Evolutionary conservation across 139 green algal genomes (phyloP).

Genomic region (Coelastrella sp.): DNA sequence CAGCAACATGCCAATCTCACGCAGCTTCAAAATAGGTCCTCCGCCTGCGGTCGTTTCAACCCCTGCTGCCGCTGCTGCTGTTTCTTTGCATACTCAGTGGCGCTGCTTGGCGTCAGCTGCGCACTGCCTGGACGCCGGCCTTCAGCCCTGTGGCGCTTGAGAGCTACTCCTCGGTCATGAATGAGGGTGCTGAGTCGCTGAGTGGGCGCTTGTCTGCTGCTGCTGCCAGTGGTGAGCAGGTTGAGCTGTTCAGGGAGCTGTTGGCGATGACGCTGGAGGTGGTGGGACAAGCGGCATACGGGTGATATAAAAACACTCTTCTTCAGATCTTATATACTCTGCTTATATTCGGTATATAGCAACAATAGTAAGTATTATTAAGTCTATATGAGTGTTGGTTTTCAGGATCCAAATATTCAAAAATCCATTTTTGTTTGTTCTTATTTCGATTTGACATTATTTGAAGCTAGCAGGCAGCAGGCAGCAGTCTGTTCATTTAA

Average conservation of each 20-base stretch:
- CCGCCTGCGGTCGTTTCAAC: neutral
- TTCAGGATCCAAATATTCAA: too few species aligned
- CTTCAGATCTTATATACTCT: neutral
- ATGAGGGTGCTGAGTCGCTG: constrained; percentile 49
- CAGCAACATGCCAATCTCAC: neutral
- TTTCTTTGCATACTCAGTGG: constrained; percentile 31
- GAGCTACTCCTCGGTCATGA: constrained; percentile 59
- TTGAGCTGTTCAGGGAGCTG: constrained; percentile 36
- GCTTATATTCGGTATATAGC: neutral
- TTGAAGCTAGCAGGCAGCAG: neutral
- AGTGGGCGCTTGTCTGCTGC: constrained; percentile 29
- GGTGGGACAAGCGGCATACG: constrained; percentile 67
- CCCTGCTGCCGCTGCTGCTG: neutral
- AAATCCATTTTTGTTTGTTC: neutral
- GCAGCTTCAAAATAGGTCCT: neutral
- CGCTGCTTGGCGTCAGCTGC: constrained; percentile 48
- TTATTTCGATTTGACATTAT: neutral
- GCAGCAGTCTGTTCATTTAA: neutral
- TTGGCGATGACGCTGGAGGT: constrained; percentile 67
- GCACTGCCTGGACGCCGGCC: constrained; percentile 60
- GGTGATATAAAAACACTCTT: constrained; percentile 42
- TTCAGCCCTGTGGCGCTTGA: constrained; percentile 52
- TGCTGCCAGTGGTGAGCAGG: constrained; percentile 28
- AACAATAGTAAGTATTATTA: neutral
- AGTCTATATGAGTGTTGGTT: neutral